These are phyloP conservation scores for Gaeumannomyces tritici DNA, from an alignment of 2,329 filamentous ascomycete genomes.

Conservation along the genomic window DNA sequence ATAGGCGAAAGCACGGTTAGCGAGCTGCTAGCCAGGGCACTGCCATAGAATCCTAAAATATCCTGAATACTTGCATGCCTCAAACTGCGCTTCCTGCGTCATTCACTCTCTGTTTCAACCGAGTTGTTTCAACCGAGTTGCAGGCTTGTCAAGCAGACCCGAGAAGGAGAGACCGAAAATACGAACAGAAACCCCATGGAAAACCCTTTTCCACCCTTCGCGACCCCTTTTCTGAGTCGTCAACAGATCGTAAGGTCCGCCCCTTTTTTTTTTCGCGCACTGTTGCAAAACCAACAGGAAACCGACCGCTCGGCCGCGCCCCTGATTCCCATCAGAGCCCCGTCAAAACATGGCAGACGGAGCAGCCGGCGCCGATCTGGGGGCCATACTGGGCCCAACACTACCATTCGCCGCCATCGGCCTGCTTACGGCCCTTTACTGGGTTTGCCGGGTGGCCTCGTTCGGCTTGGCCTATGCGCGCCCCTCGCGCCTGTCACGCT, in stretches of 20 bases:
- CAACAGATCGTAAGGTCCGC: no score
- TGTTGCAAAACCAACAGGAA: no score
- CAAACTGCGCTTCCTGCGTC: background rate
- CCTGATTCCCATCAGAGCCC: no score
- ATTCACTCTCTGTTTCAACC: background rate
- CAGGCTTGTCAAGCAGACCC: background rate
- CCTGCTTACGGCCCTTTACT: background rate
- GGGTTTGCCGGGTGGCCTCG: no score
- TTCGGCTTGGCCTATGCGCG: conserved; percentile 1
- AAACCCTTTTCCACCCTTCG: no score
- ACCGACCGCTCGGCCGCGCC: no score
- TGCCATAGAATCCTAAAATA: background rate
- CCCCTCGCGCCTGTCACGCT: conserved; percentile 5
- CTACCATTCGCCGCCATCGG: background rate
- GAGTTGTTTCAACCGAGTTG: background rate
- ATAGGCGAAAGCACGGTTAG: background rate
- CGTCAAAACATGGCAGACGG: background rate
- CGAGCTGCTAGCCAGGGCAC: no score
- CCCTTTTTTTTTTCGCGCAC: no score
- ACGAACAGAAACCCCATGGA: background rate
- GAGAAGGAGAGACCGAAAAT: background rate
- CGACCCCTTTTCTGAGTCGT: background rate
- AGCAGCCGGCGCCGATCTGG: background rate
- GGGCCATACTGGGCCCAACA: background rate
- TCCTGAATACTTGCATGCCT: no score